These are phyloP conservation scores for Chamaecrista fasciculata DNA, from an alignment of 306 rosid genomes.

Conservation along the genomic window DNA sequence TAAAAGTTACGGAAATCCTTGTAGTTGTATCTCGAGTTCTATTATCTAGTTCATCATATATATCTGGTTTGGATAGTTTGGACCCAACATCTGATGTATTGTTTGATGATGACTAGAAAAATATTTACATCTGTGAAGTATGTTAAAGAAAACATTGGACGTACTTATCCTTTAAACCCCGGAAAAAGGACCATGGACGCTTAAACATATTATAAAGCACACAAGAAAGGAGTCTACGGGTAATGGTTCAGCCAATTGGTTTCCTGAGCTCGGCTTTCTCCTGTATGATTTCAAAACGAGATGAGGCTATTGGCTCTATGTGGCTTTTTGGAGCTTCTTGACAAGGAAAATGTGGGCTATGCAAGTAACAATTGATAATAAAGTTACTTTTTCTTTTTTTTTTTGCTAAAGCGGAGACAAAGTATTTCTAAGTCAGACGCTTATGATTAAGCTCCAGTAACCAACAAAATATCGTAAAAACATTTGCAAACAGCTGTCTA, in stretches of 20 bases:
- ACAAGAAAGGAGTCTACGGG: neutral
- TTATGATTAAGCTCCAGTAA: neutral
- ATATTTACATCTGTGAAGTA: neutral
- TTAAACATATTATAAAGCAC: too few relatives aligned
- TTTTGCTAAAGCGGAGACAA: neutral
- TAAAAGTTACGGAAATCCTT: conserved; percentile 17
- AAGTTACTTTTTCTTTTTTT: neutral
- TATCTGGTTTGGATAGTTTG: neutral
- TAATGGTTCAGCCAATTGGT: too few relatives aligned
- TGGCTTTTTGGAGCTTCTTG: neutral
- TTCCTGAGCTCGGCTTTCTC: too few relatives aligned
- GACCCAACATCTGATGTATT: neutral
- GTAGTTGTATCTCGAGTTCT: conserved; percentile 2
- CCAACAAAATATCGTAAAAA: neutral
- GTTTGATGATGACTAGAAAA: neutral
- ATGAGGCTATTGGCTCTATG: neutral
- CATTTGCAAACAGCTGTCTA: neutral
- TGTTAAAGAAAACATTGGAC: neutral
- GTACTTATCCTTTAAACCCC: neutral
- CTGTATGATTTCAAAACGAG: too few relatives aligned
- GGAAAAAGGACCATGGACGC: neutral
- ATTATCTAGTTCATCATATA: neutral
- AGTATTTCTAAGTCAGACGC: neutral
- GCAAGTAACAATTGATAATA: neutral
- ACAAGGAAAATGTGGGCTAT: neutral